Evolutionary conservation across 2,329 filamentous ascomycete species (phyloP).

Genomic region (Penicillium sp.): DNA sequence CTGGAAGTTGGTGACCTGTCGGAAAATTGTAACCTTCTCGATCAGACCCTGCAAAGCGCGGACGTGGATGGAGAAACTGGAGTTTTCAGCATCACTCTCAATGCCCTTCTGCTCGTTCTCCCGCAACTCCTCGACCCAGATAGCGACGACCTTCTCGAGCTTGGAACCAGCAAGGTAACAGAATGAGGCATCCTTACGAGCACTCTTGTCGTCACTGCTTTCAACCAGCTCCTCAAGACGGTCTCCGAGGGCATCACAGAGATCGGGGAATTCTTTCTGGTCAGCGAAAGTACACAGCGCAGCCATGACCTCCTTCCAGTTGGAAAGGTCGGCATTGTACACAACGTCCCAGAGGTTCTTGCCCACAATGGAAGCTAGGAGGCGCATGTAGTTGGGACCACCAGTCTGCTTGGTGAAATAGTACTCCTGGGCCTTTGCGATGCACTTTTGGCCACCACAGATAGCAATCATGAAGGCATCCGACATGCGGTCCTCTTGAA

Average conservation of each 20-base stretch:
- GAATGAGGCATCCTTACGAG: conserved; percentile 87
- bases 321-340: conserved; percentile 86
- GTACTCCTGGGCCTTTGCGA: conserved; percentile 89
- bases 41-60: conserved; percentile 88
- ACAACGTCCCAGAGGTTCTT: conserved; percentile 99
- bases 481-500: conserved; percentile 85
- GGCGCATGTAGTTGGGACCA: conserved; percentile 85
- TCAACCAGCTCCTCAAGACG: conserved; percentile 72
- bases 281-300: conserved; percentile 94
- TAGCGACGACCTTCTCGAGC: conserved; percentile 92
- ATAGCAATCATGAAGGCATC: conserved; percentile 99
- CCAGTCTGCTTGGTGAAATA: conserved; percentile 83
- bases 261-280: conserved; percentile 84
- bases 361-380: conserved; percentile 86
- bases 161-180: conserved; percentile 96
- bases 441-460: conserved; percentile 87
- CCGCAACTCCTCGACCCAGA: conserved; percentile 88
- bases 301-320: conserved; percentile 98
- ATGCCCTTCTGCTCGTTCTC: conserved; percentile 78
- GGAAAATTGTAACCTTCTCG: conserved; percentile 97
- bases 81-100: conserved; percentile 68
- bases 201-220: conserved; percentile 54
- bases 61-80: conserved; percentile 88
- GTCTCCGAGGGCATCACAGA: conserved; percentile 93
- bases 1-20: conserved; percentile 86